Percentiles rank a stretch among this genome's conserved stretches.
Conservation (phyloP, 2,329 filamentous ascomycete genomes). For the Nakataea oryzae region DNA sequence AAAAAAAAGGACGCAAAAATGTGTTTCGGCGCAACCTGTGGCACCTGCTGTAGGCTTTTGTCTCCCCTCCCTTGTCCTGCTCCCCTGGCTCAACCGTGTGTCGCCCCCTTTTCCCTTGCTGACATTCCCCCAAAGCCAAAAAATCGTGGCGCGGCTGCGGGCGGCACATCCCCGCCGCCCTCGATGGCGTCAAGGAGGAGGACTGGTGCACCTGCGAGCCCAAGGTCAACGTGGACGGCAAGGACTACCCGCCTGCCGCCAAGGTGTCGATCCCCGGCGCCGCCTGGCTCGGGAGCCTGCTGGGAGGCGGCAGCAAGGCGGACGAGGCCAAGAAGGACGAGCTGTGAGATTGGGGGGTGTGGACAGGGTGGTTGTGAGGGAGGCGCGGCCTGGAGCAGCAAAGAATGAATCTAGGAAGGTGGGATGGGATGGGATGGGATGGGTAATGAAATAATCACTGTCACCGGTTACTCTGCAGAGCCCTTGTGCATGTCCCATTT, state of each 20-base stretch:
- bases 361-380: too few relatives aligned
- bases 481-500: too few relatives aligned
- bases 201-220: constrained; percentile 38
- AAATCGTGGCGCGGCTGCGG: constrained; percentile 40
- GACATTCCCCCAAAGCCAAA: constrained; percentile 23
- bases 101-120: neutral
- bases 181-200: constrained; percentile 29
- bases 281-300: constrained; percentile 23
- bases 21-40: constrained; percentile 29
- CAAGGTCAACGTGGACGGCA: constrained; percentile 29
- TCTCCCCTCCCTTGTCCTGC: constrained; percentile 12
- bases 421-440: too few relatives aligned
- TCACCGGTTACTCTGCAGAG: too few relatives aligned
- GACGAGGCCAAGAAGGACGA: constrained; percentile 4
- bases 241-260: constrained; percentile 33
- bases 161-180: constrained; percentile 32
- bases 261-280: constrained; percentile 26
- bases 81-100: neutral
- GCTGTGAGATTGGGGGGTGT: constrained; percentile 1
- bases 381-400: too few relatives aligned
- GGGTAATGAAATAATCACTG: too few relatives aligned
- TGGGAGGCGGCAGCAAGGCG: constrained; percentile 10
- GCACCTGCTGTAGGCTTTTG: constrained; percentile 29
- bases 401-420: too few relatives aligned
- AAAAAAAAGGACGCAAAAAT: too few relatives aligned